Percentiles rank a stretch among this genome's conserved stretches.
Evolutionary conservation across 306 rosid genomes (phyloP).

Genomic region (Abrus pulchellus): DNA sequence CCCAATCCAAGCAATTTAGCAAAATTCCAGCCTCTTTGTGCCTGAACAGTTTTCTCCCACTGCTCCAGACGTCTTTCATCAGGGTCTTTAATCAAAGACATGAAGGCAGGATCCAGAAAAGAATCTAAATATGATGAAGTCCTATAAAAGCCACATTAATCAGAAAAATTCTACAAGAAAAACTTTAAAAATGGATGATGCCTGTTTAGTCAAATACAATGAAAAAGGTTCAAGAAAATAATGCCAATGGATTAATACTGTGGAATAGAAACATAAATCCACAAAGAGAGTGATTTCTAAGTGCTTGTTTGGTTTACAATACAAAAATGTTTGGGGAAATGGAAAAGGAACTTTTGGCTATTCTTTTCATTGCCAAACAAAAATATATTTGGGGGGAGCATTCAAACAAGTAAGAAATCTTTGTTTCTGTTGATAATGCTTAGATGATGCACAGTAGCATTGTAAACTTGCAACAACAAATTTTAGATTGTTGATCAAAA

Average conservation of each 20-base stretch:
- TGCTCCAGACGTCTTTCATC: conserved; percentile 96
- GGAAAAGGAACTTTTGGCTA: conserved; percentile 13
- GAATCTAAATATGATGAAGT: conserved; percentile 82
- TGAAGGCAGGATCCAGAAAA: conserved; percentile 96
- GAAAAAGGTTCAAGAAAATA: conserved; percentile 37
- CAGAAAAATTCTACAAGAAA: conserved; percentile 23
- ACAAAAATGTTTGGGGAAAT: conserved; percentile 3
- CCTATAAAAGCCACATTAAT: conserved; percentile 60
- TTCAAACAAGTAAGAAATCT: conserved; percentile 16
- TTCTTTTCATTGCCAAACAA: conserved; percentile 1
- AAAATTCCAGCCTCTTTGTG: conserved; percentile 85
- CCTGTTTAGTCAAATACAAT: background rate
- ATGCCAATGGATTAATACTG: conserved; percentile 25
- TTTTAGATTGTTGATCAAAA: conserved; percentile 6
- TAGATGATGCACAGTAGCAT: conserved; percentile 25
- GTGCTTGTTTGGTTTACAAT: conserved; percentile 27
- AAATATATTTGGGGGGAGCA: conserved; percentile 13
- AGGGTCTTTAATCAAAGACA: conserved; percentile 98
- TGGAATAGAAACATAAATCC: conserved; percentile 26
- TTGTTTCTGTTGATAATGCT: conserved; percentile 10
- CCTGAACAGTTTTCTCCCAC: conserved; percentile 97
- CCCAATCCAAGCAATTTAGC: conserved; percentile 90
- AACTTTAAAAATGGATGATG: conserved; percentile 15
- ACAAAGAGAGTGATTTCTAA: conserved; percentile 6
- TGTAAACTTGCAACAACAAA: conserved; percentile 5